A percentile compares a stretch with the other conserved stretches of the same genome.
Evolutionary conservation across 345 rosid genomes (phyloP).

Genomic region (Aethionema arabicum): DNA sequence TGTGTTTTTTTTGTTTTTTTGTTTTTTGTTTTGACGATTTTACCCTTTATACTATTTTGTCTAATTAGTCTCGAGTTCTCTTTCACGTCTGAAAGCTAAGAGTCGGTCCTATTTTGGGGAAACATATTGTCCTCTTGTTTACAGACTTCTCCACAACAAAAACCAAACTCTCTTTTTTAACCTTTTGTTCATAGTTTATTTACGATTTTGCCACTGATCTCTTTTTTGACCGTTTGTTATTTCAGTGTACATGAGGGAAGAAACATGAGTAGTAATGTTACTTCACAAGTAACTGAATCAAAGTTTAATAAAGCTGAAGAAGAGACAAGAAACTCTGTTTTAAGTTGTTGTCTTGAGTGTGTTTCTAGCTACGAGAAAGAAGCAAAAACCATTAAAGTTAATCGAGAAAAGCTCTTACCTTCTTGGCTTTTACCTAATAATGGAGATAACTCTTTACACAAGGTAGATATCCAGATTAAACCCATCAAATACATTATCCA

Average conservation of each 20-base stretch:
- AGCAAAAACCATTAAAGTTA: slow-evolving; percentile 51
- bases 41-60: slow-evolving; percentile 30
- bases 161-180: slow-evolving; percentile 33
- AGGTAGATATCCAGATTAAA: slow-evolving; percentile 39
- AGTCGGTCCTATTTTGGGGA: slow-evolving; percentile 34
- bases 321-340: slow-evolving; percentile 39
- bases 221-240: slow-evolving; percentile 21
- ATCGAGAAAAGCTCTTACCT: slow-evolving; percentile 53
- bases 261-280: slow-evolving; percentile 19
- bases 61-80: slow-evolving; percentile 32
- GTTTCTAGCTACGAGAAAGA: slow-evolving; percentile 63
- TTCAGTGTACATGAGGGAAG: slow-evolving; percentile 61
- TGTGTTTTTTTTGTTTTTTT: not conserved
- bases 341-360: slow-evolving; percentile 70
- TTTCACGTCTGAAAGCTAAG: slow-evolving; percentile 33
- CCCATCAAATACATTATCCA: not conserved
- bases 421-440: slow-evolving; percentile 61
- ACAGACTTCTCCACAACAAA: slow-evolving; percentile 30
- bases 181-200: slow-evolving; percentile 27
- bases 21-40: slow-evolving; percentile 22
- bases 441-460: slow-evolving; percentile 38
- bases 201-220: slow-evolving; percentile 19
- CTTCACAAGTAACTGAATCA: slow-evolving; percentile 43
- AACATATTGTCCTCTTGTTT: slow-evolving; percentile 38
- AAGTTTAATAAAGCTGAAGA: slow-evolving; percentile 53